phyloP scores from a whole-genome alignment of 2,329 filamentous ascomycete species.

The Aspergillus sp. region DNA sequence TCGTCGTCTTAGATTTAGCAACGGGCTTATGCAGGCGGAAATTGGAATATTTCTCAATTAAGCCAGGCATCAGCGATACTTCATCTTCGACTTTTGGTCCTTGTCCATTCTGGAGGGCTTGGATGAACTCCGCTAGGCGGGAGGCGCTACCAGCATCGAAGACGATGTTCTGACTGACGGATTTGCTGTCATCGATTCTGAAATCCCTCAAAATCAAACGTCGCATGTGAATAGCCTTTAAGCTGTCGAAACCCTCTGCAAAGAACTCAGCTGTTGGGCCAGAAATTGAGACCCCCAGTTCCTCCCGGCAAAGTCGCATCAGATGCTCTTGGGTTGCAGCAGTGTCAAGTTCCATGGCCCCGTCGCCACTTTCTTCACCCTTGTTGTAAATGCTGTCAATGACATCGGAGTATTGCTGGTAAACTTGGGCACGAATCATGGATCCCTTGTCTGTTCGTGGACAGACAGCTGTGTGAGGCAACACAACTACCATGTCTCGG shows the following conservation, averaged over 20 bases:
- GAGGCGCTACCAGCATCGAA: constrained; percentile 39
- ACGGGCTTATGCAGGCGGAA: constrained; percentile 30
- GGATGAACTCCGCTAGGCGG: constrained; percentile 31
- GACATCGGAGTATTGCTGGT: constrained; percentile 38
- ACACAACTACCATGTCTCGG: constrained; percentile 34
- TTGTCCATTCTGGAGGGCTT: constrained; percentile 22
- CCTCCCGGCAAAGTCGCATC: constrained; percentile 20
- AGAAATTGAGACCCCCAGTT: constrained; percentile 29
- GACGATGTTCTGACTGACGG: constrained; percentile 35
- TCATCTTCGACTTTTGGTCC: constrained; percentile 9
- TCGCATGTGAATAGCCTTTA: constrained; percentile 44
- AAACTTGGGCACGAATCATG: constrained; percentile 48
- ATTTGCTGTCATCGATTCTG: constrained; percentile 24
- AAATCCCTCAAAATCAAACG: constrained; percentile 38
- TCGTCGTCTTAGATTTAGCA: constrained; percentile 13
- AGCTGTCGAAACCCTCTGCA: constrained; percentile 42
- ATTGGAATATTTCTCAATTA: constrained; percentile 44
- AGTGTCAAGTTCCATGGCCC: constrained; percentile 27
- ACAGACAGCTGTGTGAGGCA: constrained; percentile 33
- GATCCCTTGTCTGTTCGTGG: constrained; percentile 52
- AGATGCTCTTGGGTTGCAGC: constrained; percentile 30
- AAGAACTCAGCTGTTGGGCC: constrained; percentile 39
- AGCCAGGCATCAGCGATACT: constrained; percentile 33
- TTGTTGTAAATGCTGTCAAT: constrained; percentile 35
- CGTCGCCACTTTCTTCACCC: constrained; percentile 12